These are phyloP conservation scores for Suillus variegatus DNA, from an alignment of 768 basidiomycete species.

Conservation along the genomic window DNA sequence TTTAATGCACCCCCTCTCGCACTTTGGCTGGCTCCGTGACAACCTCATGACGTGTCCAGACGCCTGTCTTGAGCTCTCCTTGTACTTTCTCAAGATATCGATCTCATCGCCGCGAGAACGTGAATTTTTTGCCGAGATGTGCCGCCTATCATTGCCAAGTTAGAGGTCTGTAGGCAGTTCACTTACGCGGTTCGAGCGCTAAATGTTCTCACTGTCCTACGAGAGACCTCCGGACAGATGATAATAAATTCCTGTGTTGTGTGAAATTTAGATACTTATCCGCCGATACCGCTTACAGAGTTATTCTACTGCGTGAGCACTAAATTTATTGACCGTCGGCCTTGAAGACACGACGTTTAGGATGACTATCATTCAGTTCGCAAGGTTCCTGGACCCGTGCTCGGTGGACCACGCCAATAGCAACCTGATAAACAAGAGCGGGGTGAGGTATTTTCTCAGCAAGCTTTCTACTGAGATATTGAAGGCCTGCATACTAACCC, in stretches of 20 bases:
- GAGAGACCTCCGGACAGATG: not conserved
- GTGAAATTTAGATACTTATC: constrained; percentile 2
- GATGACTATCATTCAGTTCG: not conserved
- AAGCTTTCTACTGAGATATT: not conserved
- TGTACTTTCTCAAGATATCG: constrained; percentile 1
- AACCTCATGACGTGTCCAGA: not conserved
- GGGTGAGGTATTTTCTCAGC: not conserved
- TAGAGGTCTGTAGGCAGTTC: not conserved
- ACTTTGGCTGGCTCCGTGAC: constrained; percentile 3
- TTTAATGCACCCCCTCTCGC: not conserved
- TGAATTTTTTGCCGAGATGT: constrained; percentile 4
- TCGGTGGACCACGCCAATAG: too few relatives aligned
- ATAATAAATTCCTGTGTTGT: not conserved
- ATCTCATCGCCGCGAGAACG: constrained; percentile 4
- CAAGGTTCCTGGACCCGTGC: not conserved
- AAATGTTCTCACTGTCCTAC: constrained; percentile 4
- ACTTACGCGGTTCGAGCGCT: not conserved
- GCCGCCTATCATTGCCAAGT: not conserved
- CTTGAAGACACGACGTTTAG: not conserved
- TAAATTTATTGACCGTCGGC: not conserved
- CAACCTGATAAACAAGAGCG: not conserved
- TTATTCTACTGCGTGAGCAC: not conserved
- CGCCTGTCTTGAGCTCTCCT: not conserved
- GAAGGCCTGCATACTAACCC: not conserved
- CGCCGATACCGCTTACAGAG: not conserved